Base-by-base conservation (phyloP, 495 filamentous ascomycete genomes). In the Aspergillus nanangensis region DNA sequence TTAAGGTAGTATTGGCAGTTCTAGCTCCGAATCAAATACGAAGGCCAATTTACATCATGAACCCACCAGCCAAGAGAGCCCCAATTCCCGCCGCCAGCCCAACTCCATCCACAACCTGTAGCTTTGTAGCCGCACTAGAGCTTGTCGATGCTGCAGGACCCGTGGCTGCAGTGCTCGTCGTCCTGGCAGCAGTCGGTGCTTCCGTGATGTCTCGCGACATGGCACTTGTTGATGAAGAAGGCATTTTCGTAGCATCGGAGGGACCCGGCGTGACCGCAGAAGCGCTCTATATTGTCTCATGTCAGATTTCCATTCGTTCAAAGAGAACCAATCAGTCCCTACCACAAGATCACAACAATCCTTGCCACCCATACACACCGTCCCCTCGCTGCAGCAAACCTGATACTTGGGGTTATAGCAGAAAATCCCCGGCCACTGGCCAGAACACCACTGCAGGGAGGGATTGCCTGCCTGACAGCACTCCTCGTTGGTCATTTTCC, bases 271-370 rank as follows among this genome's bases (percentile, higher is more conserved):
- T 38, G n/a, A 38, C 18, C 18, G 11, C 2, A 8, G 4, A 15
- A 8, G 35, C 35, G 35, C 18, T 3, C 35, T 38, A 17, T 14
- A 19, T 15, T 19, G n/a, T 15, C 3, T 3, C 9, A 9, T 11
- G 3, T 38, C 11, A 19, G n/a, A 5, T 38, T 15, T 17, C n/a
- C n/a, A n/a, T n/a, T n/a, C n/a, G n/a, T n/a, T n/a, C 35, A 17
- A 3, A 4, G 4, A 19, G n/a, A 17, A 8, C 9, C 4, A 38
- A 2, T 1, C 3, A 3, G 18, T n/a, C 27, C 46, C 36, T 43
- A 43, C 46, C 39, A 49, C 39, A 15, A 49, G 15, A 36, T 49
- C 38, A 15, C 46, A 49, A 20, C 39, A 49, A 21, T 41, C 15
- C 19, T 49, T 22, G 2, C 15, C n/a, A n/a, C n/a, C 39, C 18